These are phyloP conservation scores for Sodiomyces alkalinus DNA, from an alignment of 2,329 filamentous ascomycete species.

Conservation along the genomic window DNA sequence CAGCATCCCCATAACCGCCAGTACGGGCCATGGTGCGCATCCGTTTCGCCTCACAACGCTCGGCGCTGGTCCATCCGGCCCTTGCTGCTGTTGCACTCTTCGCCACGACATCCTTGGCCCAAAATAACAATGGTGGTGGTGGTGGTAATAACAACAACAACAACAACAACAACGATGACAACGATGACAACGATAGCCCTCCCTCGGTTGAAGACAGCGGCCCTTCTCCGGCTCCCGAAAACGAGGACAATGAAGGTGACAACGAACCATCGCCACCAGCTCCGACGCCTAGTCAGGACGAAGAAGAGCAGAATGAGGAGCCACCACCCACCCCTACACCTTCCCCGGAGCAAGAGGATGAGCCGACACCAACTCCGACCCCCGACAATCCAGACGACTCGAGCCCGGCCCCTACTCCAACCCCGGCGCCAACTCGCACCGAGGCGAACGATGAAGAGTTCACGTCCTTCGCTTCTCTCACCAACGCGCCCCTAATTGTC, in stretches of 20 bases:
- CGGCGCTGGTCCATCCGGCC: constrained; percentile 40
- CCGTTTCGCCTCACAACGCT: constrained; percentile 5
- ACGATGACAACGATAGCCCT: constrained; percentile 1
- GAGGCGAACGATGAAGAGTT: constrained; percentile 9
- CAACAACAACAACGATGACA: constrained; percentile 2
- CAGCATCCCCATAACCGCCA: no score
- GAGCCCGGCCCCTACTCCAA: no score
- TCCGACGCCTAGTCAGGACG: constrained; percentile 5
- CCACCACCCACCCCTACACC: constrained; percentile 1
- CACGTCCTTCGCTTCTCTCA: constrained; percentile 26
- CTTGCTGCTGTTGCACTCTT: constrained; percentile 38
- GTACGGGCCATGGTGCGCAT: constrained; percentile 5
- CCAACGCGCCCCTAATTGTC: constrained; percentile 21
- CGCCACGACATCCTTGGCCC: constrained; percentile 17
- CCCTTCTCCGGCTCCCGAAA: no score
- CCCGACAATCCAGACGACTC: constrained; percentile 5
- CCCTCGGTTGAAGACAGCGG: constrained; percentile 3
- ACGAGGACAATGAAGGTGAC: constrained; percentile 8
- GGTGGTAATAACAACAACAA: constrained; percentile 2
- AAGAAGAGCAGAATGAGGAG: constrained; percentile 6
- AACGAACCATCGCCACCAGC: constrained; percentile 2
- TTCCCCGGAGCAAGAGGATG: background rate
- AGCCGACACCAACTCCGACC: constrained; percentile 1
- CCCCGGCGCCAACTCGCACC: constrained; percentile 6
- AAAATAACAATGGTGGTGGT: no score